Evolutionary conservation across 768 basidiomycete species (phyloP).

Genomic region (Coprinellus aureogranulatus): DNA sequence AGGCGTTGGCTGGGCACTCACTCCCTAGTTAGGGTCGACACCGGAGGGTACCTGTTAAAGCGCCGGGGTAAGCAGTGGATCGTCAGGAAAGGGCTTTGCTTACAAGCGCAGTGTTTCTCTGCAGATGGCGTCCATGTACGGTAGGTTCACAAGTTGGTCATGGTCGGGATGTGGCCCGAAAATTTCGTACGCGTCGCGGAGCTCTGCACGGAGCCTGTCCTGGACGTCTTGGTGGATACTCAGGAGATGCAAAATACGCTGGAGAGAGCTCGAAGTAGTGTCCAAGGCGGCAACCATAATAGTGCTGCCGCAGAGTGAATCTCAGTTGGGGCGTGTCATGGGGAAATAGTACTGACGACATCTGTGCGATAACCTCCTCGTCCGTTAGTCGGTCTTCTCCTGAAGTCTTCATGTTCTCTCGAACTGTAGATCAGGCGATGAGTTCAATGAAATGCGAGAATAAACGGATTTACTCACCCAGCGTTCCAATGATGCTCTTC

Average conservation of each 20-base stretch:
- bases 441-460: neutral
- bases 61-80: neutral
- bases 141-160: conserved; percentile 27
- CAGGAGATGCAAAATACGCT: conserved; percentile 23
- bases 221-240: conserved; percentile 30
- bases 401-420: conserved; percentile 30
- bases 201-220: conserved; percentile 25
- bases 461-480: conserved; percentile 30
- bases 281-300: conserved; percentile 29
- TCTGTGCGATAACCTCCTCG: conserved; percentile 34
- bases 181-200: conserved; percentile 20
- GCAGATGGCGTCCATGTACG: conserved; percentile 31
- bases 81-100: neutral
- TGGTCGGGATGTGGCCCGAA: conserved; percentile 21
- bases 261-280: conserved; percentile 26
- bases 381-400: conserved; percentile 32
- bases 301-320: conserved; percentile 12
- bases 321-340: neutral
- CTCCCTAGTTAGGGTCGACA: conserved; percentile 1
- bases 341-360: conserved; percentile 6
- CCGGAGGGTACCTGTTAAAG: conserved; percentile 1
- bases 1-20: neutral
- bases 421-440: conserved; percentile 22
- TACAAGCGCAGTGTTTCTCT: conserved; percentile 30
- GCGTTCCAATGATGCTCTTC: conserved; percentile 45